A percentile compares a stretch with the other conserved stretches of the same genome.
phyloP scores from a whole-genome alignment of 495 filamentous ascomycete species.

The Hypoxylon trugodes region DNA sequence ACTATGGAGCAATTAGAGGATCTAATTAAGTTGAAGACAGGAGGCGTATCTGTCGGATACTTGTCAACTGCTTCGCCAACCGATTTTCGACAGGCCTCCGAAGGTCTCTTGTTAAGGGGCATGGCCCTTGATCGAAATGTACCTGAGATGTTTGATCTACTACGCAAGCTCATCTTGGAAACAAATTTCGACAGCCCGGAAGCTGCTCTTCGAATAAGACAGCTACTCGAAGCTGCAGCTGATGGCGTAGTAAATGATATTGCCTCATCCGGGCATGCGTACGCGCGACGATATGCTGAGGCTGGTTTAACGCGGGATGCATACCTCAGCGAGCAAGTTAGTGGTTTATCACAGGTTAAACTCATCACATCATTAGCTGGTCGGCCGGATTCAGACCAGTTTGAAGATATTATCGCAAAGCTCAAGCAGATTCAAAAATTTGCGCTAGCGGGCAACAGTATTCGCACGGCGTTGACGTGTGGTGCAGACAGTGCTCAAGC shows the following conservation, averaged over 20 bases:
- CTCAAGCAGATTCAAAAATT: conserved; percentile 86
- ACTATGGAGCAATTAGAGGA: conserved; percentile 96
- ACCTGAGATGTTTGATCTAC: conserved; percentile 85
- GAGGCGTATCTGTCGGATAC: conserved; percentile 84
- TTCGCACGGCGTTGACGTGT: conserved; percentile 89
- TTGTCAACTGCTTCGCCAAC: conserved; percentile 78
- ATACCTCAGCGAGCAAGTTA: conserved; percentile 78
- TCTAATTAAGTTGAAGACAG: conserved; percentile 93
- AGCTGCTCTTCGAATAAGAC: conserved; percentile 80
- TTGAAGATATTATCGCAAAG: conserved; percentile 81
- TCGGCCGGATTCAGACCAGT: conserved; percentile 64
- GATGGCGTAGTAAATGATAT: conserved; percentile 92
- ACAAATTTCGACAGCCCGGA: conserved; percentile 87
- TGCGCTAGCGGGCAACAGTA: conserved; percentile 66
- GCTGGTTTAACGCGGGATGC: conserved; percentile 77
- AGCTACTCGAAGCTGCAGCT: conserved; percentile 83
- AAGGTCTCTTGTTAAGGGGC: conserved; percentile 84
- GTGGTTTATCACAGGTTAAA: conserved; percentile 86
- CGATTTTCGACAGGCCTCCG: conserved; percentile 71
- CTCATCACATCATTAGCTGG: conserved; percentile 72
- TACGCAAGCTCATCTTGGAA: conserved; percentile 80
- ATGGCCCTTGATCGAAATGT: conserved; percentile 90
- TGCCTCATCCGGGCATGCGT: conserved; percentile 85
- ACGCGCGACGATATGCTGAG: conserved; percentile 81
- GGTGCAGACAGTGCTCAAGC: conserved; percentile 69